Evolutionary conservation across 176 grass and related monocot species (phyloP), one percentile per base, ranked within the genome.

Genomic region (Tillandsia fasciculata): DNA sequence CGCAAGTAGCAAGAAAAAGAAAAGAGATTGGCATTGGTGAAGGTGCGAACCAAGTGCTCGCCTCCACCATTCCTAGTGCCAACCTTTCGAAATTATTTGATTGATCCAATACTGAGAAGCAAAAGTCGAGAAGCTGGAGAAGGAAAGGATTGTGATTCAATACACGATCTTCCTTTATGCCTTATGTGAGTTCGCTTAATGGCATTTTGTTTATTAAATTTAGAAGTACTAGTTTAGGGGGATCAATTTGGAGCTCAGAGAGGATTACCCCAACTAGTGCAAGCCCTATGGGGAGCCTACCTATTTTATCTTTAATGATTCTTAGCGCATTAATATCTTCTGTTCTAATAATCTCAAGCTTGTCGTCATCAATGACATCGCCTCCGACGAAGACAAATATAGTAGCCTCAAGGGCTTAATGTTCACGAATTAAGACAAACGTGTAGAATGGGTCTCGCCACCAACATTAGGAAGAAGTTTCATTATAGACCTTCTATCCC

Each of bases 321-420:
- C 76, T 42, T 5, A 92, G 72, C 3, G 63, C 49, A 5, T 27
- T 22, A 29, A 18, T 9, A 50, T 88, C 85, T 20, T 79, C 83
- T 1, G 20, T 15, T 50, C 1, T 2, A 18, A 81, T 22, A 9
- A 12, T 18, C 28, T 67, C 13, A 2, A 53, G 12, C 27, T 53
- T 67, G 83, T 81, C 64, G 76, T 88, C 81, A 89, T 81, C 11
- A 94, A 73, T 6, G 3, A 52, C 80, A 84, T 94, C 18, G 80
- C 18, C 28, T 75, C 78, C 6, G 68, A 6, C 53, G 3, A 3
- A 72, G 72, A 82, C 18, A 85, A 52, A 57, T 49, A 64, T 1
- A 70, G 68, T 1, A 89, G 77, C 59, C 26, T 52, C 51, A 86
- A 29, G 23, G 72, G 69, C 59, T 63, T 42, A 9, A 86, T 24